phyloP scores from a whole-genome alignment of 371 early-diverging fungal species.

The Apophysomyces elegans region DNA sequence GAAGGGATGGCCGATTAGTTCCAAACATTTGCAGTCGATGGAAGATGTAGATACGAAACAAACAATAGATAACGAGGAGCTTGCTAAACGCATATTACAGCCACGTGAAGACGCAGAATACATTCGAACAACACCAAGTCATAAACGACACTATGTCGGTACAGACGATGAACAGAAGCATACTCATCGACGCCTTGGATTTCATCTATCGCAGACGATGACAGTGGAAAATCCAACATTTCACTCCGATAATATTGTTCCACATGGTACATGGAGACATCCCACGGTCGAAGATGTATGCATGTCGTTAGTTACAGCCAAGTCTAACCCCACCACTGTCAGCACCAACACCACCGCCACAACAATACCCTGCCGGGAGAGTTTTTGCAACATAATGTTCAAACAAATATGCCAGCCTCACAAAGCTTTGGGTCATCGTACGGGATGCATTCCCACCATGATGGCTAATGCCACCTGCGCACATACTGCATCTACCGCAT shows the following conservation, averaged over 20 bases:
- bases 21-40: not conserved
- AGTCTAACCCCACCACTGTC: not conserved
- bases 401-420: not conserved
- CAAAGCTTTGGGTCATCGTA: not conserved
- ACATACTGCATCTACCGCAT: constrained; percentile 1
- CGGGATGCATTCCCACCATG: not conserved
- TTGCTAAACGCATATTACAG: constrained; percentile 12
- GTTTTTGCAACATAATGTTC: constrained; percentile 1
- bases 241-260: constrained; percentile 17
- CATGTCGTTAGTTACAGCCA: not conserved
- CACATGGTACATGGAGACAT: constrained; percentile 22
- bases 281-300: not conserved
- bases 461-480: constrained; percentile 5
- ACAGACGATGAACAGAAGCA: constrained; percentile 4
- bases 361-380: not conserved
- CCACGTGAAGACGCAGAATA: constrained; percentile 11
- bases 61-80: constrained; percentile 3
- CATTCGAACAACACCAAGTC: constrained; percentile 3
- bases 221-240: not conserved
- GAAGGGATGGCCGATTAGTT: not conserved
- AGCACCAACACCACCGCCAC: not conserved
- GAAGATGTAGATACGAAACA: not conserved
- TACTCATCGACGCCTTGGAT: constrained; percentile 1
- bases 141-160: not conserved
- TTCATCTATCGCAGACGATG: not conserved